A percentile compares a stretch with the other conserved stretches of the same genome.
Evolutionary conservation across 208 protist genomes (phyloP).

Genomic region (Willaertia magna): DNA sequence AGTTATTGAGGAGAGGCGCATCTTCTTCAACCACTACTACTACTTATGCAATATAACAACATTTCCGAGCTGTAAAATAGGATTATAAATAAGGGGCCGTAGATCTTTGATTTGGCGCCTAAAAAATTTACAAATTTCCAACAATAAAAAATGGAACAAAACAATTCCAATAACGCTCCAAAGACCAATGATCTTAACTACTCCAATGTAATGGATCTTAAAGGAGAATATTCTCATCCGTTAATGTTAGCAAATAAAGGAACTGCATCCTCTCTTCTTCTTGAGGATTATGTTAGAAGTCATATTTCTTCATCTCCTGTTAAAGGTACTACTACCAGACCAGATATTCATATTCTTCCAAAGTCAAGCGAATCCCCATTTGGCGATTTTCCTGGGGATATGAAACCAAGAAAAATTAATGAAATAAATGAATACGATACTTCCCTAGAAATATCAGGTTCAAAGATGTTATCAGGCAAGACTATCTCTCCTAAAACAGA

Average conservation of each 20-base stretch:
- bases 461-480: neutral
- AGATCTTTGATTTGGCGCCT: too few species aligned
- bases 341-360: slow-evolving; percentile 45
- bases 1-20: neutral
- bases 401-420: neutral
- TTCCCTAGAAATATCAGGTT: neutral
- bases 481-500: slow-evolving; percentile 12
- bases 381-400: slow-evolving; percentile 43
- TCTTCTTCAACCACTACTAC: too few species aligned
- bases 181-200: too few species aligned
- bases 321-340: neutral
- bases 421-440: neutral
- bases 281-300: neutral
- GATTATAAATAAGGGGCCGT: too few species aligned
- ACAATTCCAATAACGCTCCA: too few species aligned
- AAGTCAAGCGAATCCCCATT: slow-evolving; percentile 60
- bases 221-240: neutral
- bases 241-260: neutral
- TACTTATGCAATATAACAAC: too few species aligned
- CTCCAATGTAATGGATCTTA: too few species aligned
- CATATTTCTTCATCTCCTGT: neutral
- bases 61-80: too few species aligned
- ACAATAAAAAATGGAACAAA: too few species aligned
- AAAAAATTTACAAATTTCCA: too few species aligned
- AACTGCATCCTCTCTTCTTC: neutral